Evolutionary conservation across 257 asterid species (phyloP).

Genomic region (Ocimum tenuiflorum): DNA sequence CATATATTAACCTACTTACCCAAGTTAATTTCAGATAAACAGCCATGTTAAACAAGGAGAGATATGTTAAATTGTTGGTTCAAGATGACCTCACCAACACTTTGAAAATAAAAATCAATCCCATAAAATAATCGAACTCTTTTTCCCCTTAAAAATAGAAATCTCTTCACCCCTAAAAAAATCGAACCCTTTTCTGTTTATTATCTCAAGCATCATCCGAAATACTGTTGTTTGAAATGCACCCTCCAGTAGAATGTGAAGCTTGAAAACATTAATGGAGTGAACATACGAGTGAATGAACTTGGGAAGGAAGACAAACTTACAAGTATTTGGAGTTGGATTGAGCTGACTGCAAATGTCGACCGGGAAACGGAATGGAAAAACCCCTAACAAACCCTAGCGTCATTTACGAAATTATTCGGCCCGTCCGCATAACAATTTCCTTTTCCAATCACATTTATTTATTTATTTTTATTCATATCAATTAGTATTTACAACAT

Average conservation of each 20-base stretch:
- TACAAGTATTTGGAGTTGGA: neutral
- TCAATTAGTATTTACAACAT: no score
- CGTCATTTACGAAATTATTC: neutral
- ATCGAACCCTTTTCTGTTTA: neutral
- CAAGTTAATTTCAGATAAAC: slow-evolving; percentile 32
- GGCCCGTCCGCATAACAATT: no score
- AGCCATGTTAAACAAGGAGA: slow-evolving; percentile 35
- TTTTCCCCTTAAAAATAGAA: no score
- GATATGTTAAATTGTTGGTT: no score
- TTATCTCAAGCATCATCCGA: neutral
- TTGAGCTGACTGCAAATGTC: neutral
- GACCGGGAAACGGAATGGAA: neutral
- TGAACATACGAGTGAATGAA: neutral
- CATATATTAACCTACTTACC: slow-evolving; percentile 49
- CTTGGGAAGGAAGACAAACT: neutral
- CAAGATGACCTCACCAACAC: neutral
- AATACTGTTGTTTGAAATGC: neutral
- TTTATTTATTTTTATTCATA: no score
- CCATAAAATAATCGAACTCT: neutral
- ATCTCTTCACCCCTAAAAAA: neutral
- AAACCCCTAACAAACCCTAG: neutral
- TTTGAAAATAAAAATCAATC: neutral
- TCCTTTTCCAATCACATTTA: no score
- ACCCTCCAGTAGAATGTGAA: neutral
- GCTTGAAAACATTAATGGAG: neutral